Conservation (phyloP, 768 basidiomycete species). For the Russula dissimulans region DNA sequence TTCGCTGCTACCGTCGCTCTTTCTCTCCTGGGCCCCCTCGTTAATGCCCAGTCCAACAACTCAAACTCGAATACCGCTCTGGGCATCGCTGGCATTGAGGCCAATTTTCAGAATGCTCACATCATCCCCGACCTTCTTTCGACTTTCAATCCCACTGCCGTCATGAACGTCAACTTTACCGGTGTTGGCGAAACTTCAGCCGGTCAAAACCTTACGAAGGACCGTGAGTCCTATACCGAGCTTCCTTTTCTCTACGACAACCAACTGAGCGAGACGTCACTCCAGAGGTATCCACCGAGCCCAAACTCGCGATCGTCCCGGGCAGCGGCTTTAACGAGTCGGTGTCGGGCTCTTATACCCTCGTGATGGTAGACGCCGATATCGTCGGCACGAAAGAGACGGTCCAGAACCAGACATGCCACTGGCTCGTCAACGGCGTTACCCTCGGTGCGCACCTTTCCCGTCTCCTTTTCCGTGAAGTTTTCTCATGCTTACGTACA, state of each 20-base stretch:
- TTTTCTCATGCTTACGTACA: no score
- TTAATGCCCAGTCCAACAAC: slow-evolving; percentile 35
- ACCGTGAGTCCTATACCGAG: slow-evolving; percentile 36
- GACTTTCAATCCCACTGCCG: slow-evolving; percentile 51
- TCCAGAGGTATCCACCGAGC: slow-evolving; percentile 48
- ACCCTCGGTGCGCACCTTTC: slow-evolving; percentile 25
- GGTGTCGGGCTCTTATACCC: slow-evolving; percentile 47
- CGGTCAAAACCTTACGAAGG: slow-evolving; percentile 49
- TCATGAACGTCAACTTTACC: slow-evolving; percentile 43
- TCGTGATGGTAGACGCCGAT: slow-evolving; percentile 71
- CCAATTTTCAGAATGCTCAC: slow-evolving; percentile 52
- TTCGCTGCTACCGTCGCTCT: slow-evolving; percentile 23
- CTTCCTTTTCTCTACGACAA: background rate
- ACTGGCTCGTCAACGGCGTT: slow-evolving; percentile 73
- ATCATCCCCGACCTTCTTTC: slow-evolving; percentile 55
- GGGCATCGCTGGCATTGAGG: slow-evolving; percentile 51
- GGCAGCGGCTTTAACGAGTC: slow-evolving; percentile 35
- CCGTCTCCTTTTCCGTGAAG: background rate
- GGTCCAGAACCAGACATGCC: slow-evolving; percentile 50
- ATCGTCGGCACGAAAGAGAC: slow-evolving; percentile 50
- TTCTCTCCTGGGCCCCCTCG: slow-evolving; percentile 35
- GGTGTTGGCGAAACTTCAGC: slow-evolving; percentile 42
- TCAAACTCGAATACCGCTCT: slow-evolving; percentile 26
- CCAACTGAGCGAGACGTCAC: background rate
- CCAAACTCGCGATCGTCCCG: slow-evolving; percentile 43